These are phyloP conservation scores for Saccharomyces paradoxus DNA, from an alignment of 805 yeast species.

Conservation along the genomic window DNA sequence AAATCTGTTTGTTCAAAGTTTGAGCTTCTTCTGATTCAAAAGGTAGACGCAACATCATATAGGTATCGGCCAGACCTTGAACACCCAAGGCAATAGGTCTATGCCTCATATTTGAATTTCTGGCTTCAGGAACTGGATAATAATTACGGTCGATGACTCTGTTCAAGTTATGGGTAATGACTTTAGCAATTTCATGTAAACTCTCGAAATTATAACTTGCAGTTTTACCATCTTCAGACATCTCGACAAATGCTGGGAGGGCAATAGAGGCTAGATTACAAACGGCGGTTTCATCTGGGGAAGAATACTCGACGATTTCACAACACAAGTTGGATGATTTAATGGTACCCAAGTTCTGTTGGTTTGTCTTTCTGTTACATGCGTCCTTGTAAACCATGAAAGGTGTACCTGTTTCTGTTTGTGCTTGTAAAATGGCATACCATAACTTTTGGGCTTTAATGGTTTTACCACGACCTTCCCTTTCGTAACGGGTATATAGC, in stretches of 20 bases:
- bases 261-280: slow-evolving; percentile 92
- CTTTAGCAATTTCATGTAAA: slow-evolving; percentile 70
- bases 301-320: slow-evolving; percentile 87
- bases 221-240: slow-evolving; percentile 36
- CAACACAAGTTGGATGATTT: slow-evolving; percentile 92
- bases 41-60: slow-evolving; percentile 70
- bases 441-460: slow-evolving; percentile 85
- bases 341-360: slow-evolving; percentile 84
- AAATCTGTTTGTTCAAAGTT: slow-evolving; percentile 70
- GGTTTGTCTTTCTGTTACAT: slow-evolving; percentile 80
- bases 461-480: slow-evolving; percentile 55
- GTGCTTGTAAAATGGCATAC: slow-evolving; percentile 83
- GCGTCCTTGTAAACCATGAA: slow-evolving; percentile 91
- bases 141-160: slow-evolving; percentile 73
- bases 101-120: slow-evolving; percentile 66
- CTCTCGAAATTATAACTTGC: slow-evolving; percentile 60
- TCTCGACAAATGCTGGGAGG: slow-evolving; percentile 65
- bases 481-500: slow-evolving; percentile 66
- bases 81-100: slow-evolving; percentile 96
- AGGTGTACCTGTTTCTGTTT: slow-evolving; percentile 94
- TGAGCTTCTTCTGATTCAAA: slow-evolving; percentile 80
- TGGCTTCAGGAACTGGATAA: slow-evolving; percentile 78
- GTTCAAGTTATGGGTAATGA: slow-evolving; percentile 71
- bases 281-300: slow-evolving; percentile 89
- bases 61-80: slow-evolving; percentile 92